Evolutionary conservation across 805 yeast genomes (phyloP), one percentile per base, ranked within the genome.

Genomic region (Brettanomyces bruxellensis): DNA sequence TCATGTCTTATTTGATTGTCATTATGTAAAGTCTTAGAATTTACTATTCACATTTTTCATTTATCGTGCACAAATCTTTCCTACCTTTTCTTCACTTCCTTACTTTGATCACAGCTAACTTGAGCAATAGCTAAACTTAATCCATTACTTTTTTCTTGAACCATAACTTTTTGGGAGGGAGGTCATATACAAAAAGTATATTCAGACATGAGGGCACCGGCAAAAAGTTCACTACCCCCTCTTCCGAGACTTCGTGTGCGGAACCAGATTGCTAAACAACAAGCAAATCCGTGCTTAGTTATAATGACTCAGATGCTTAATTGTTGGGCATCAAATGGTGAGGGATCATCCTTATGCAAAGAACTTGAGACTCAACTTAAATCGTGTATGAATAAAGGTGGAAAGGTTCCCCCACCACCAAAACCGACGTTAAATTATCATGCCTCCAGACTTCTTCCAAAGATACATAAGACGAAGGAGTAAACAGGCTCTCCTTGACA

Each of bases 311-410:
- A 86, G 42, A 72, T 90, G 62, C 70, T 90, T 55, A 86, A 85
- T 72, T 90, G 98, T 69, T 90, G 98, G 98, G 95, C 96, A 3
- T 86, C 96, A 24, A 86, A 87, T 66, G 91, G 95, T 43, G 95
- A 88, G 64, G 90, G 93, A 49, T 70, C 83, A 23, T 68, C 73
- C 9, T 73, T 69, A 41, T 90, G 98, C 66, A 69, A 73, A 24
- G 70, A 69, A 6, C 65, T 86, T 41, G 95, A 83, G 58, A 62
- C 65, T 34, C 87, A 86, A 50, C 74, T 89, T 61, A 86, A 86
- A 59, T 65, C 66, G 12, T 90, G 96, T 61, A 85, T 87, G 83
- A 78, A 70, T 42, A 67, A 67, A 22, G 62, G 62, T 37, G 47
- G 49, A 12, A 55, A 56, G 48, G 48, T 50, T 11, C 56, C 65